phyloP scores from a whole-genome alignment of 768 basidiomycete genomes.

The Tubosaeta brunneosetosa region DNA sequence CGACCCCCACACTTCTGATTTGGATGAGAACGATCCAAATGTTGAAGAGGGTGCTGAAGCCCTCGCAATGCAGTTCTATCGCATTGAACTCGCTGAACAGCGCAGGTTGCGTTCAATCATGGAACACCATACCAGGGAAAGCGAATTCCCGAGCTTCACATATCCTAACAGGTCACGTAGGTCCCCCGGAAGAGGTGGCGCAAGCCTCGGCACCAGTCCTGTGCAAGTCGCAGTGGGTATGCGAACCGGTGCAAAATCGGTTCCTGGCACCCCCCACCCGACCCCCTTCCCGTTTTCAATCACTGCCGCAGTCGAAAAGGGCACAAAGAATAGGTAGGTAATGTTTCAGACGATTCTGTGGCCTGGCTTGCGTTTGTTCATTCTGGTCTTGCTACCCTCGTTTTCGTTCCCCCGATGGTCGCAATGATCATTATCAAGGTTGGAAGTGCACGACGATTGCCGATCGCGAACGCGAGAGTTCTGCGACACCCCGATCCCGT shows the following conservation, averaged over 20 bases:
- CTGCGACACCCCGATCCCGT: background rate
- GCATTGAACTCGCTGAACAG: slow-evolving; percentile 89
- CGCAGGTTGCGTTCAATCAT: slow-evolving; percentile 83
- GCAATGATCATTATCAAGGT: background rate
- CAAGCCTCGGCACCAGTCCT: background rate
- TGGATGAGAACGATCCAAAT: slow-evolving; percentile 34
- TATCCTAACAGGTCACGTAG: slow-evolving; percentile 8
- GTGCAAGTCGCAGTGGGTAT: background rate
- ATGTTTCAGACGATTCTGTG: background rate
- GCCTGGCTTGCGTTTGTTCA: background rate
- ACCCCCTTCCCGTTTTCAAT: slow-evolving; percentile 78
- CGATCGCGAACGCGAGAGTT: background rate
- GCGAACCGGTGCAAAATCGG: slow-evolving; percentile 12
- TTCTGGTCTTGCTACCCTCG: background rate
- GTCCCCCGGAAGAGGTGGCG: background rate
- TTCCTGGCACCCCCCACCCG: slow-evolving; percentile 16
- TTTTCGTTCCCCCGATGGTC: background rate
- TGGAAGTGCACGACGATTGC: background rate
- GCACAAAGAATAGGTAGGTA: slow-evolving; percentile 81
- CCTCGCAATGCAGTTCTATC: slow-evolving; percentile 90
- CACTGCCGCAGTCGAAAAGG: slow-evolving; percentile 93
- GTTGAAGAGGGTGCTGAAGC: slow-evolving; percentile 70
- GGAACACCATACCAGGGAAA: slow-evolving; percentile 80
- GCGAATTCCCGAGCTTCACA: slow-evolving; percentile 17
- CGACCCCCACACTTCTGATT: slow-evolving; percentile 29